These are phyloP conservation scores for Chlamydomonas reinhardtii DNA, from an alignment of 163 green algal species.

Conservation along the genomic window DNA sequence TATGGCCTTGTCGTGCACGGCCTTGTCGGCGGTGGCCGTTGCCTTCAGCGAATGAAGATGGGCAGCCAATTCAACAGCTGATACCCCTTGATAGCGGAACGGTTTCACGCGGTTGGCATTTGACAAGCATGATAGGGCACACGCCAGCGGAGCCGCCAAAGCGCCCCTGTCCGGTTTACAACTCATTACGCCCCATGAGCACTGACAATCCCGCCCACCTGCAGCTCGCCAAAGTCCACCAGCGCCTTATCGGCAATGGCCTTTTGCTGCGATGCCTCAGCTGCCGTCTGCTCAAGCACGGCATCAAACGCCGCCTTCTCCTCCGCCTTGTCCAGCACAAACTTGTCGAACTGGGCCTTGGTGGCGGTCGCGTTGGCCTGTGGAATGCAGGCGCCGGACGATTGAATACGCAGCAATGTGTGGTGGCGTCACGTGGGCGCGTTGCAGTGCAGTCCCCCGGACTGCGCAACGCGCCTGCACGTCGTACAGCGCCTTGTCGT, in stretches of 20 bases:
- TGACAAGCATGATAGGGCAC: too few relatives aligned
- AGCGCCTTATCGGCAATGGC: slow-evolving; percentile 40
- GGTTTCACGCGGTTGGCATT: too few relatives aligned
- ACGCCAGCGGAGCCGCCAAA: too few relatives aligned
- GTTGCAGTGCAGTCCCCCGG: too few relatives aligned
- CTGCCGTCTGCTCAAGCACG: slow-evolving; percentile 7
- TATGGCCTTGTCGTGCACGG: background rate
- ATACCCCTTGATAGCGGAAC: too few relatives aligned
- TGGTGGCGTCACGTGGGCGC: too few relatives aligned
- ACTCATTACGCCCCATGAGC: too few relatives aligned
- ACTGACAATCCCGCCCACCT: background rate
- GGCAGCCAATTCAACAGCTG: too few relatives aligned
- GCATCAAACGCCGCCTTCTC: slow-evolving; percentile 52
- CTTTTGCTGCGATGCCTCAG: slow-evolving; percentile 46
- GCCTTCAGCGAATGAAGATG: background rate
- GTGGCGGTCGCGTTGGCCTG: slow-evolving; percentile 19
- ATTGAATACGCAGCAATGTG: background rate
- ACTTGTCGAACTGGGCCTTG: slow-evolving; percentile 51
- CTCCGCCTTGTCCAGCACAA: slow-evolving; percentile 47
- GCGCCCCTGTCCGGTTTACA: too few relatives aligned
- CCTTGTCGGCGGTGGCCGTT: slow-evolving; percentile 20
- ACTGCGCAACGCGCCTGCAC: too few relatives aligned
- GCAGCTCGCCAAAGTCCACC: slow-evolving; percentile 17
- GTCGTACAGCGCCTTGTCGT: background rate
- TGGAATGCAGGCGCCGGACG: background rate